Percentiles rank a stretch among this genome's conserved stretches.
phyloP scores from a whole-genome alignment of 257 asterid species.

The Solanum sejunctum region DNA sequence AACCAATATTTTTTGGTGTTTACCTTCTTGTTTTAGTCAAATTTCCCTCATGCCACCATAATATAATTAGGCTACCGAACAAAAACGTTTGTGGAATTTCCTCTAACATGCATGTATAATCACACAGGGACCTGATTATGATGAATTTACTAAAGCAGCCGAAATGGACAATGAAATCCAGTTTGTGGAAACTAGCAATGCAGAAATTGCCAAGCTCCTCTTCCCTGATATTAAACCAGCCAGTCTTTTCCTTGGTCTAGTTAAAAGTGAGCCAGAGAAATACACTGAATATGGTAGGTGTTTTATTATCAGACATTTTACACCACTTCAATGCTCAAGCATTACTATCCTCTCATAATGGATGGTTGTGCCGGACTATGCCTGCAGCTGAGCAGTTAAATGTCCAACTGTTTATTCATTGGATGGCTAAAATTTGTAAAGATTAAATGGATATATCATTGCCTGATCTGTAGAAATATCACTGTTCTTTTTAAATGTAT shows the following conservation, averaged over 20 bases:
- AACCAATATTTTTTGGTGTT: not conserved
- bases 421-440: not conserved
- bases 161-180: conserved; percentile 65
- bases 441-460: not conserved
- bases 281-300: conserved; percentile 61
- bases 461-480: not conserved
- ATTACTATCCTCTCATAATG: not conserved
- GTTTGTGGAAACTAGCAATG: conserved; percentile 64
- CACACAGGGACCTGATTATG: conserved; percentile 68
- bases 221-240: conserved; percentile 34
- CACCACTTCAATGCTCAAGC: not conserved
- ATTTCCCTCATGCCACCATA: not conserved
- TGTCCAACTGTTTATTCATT: not conserved
- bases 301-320: not conserved
- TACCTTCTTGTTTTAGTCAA: not conserved
- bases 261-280: conserved; percentile 75
- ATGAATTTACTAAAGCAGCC: conserved; percentile 70
- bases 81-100: not conserved
- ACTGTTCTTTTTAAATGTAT: not conserved
- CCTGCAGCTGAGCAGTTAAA: not conserved
- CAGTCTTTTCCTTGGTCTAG: conserved; percentile 58
- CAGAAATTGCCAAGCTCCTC: conserved; percentile 47
- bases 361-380: not conserved
- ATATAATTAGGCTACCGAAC: not conserved
- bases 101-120: not conserved